Conservation (phyloP, 352 stramenopile species). For the Peronosclerospora sorghi region DNA sequence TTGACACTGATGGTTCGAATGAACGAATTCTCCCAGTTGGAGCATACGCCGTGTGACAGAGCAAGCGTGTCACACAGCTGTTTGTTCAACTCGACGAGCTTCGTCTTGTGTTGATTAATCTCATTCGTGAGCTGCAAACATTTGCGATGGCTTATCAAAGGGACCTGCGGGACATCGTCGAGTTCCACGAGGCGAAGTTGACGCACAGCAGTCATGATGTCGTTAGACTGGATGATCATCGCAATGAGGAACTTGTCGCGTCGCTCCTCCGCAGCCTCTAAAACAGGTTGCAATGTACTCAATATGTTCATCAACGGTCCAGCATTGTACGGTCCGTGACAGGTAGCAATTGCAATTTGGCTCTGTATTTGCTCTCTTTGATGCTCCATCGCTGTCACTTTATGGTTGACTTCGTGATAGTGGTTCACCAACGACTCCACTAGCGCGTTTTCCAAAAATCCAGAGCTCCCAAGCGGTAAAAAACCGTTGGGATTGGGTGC, state of each 20-base stretch:
- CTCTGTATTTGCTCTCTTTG: slow-evolving; percentile 26
- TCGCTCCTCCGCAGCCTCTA: slow-evolving; percentile 18
- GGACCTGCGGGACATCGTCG: slow-evolving; percentile 49
- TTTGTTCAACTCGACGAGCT: slow-evolving; percentile 25
- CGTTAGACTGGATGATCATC: slow-evolving; percentile 41
- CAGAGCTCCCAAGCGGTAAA: slow-evolving; percentile 12
- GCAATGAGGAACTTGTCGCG: slow-evolving; percentile 34
- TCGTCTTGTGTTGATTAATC: slow-evolving; percentile 31
- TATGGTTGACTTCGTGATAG: slow-evolving; percentile 35
- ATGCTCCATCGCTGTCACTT: slow-evolving; percentile 33
- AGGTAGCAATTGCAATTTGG: slow-evolving; percentile 35
- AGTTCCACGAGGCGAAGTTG: slow-evolving; percentile 38
- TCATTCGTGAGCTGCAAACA: slow-evolving; percentile 40
- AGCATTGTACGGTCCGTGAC: slow-evolving; percentile 29
- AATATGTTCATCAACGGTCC: slow-evolving; percentile 16
- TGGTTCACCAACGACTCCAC: slow-evolving; percentile 44
- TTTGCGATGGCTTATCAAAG: slow-evolving; percentile 39
- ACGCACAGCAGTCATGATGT: slow-evolving; percentile 47
- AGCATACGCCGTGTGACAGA: slow-evolving; percentile 15
- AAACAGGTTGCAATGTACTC: slow-evolving; percentile 17
- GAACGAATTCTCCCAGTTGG: slow-evolving; percentile 25
- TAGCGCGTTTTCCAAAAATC: slow-evolving; percentile 33
- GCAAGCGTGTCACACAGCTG: slow-evolving; percentile 31
- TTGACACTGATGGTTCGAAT: slow-evolving; percentile 32
- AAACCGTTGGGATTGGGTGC: slow-evolving; percentile 10